phyloP scores from a whole-genome alignment of 2,329 filamentous ascomycete species.

The Cordyceps sp. region DNA sequence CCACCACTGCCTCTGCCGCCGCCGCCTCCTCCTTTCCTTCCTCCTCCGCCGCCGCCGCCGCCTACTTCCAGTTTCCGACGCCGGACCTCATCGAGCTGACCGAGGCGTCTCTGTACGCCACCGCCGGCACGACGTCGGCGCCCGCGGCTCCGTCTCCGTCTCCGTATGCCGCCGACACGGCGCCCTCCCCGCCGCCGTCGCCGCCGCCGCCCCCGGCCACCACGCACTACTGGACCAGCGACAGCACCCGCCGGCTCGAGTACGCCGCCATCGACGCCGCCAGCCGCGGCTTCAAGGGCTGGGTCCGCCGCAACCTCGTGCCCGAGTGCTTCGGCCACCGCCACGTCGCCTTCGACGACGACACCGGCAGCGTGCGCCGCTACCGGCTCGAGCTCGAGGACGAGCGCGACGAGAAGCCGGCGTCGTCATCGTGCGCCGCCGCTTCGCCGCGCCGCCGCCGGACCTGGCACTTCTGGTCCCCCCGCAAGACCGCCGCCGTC shows the following conservation, averaged over 20 bases:
- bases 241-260: conserved; percentile 43
- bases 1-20: too few relatives aligned
- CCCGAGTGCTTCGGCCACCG: conserved; percentile 44
- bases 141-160: background rate
- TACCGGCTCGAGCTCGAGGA: conserved; percentile 42
- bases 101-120: too few relatives aligned
- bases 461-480: too few relatives aligned
- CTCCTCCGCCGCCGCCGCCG: too few relatives aligned
- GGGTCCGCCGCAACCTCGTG: conserved; percentile 38
- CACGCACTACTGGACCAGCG: conserved; percentile 51
- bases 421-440: background rate
- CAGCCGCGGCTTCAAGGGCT: conserved; percentile 40
- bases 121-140: too few relatives aligned
- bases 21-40: too few relatives aligned
- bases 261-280: conserved; percentile 52
- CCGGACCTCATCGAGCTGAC: too few relatives aligned
- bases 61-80: too few relatives aligned
- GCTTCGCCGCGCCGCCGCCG: background rate
- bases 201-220: conserved; percentile 15
- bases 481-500: too few relatives aligned
- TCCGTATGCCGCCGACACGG: background rate
- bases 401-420: conserved; percentile 15
- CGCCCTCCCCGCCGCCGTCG: background rate
- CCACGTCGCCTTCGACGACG: conserved; percentile 41
- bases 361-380: conserved; percentile 44